These are phyloP conservation scores for Rubia balearica DNA, from an alignment of 305 asterid genomes.

Conservation along the genomic window DNA sequence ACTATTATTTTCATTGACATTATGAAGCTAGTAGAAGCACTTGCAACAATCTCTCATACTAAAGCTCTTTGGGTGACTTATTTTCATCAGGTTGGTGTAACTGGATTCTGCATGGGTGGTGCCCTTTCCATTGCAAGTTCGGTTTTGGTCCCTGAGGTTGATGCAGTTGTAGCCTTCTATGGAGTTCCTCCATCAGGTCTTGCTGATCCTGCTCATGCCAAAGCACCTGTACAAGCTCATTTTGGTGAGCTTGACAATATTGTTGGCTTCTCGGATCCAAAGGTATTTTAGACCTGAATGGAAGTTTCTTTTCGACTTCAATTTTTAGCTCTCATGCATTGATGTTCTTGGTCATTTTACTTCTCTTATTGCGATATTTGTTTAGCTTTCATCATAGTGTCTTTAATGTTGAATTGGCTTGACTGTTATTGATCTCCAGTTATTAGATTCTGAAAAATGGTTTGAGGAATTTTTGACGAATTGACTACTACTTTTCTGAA, in stretches of 20 bases:
- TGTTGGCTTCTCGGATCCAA: conserved; percentile 80
- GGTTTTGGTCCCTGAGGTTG: conserved; percentile 69
- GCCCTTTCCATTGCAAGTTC: conserved; percentile 96
- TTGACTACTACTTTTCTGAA: background rate
- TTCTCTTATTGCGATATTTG: background rate
- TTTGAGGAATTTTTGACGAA: background rate
- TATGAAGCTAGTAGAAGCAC: background rate
- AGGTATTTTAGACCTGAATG: conserved; percentile 40
- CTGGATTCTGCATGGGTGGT: conserved; percentile 98
- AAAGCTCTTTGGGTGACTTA: background rate
- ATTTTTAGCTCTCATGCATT: background rate
- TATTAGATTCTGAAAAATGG: background rate
- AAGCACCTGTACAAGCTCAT: conserved; percentile 94
- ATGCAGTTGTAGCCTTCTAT: conserved; percentile 82
- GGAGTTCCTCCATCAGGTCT: conserved; percentile 89
- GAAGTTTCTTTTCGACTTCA: background rate
- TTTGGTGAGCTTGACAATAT: conserved; percentile 73
- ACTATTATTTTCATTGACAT: background rate
- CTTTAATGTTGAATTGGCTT: background rate
- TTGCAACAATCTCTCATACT: background rate
- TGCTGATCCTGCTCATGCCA: conserved; percentile 76
- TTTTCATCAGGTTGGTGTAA: conserved; percentile 60
- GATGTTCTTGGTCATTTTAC: background rate
- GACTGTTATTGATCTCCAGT: background rate
- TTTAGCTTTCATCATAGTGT: background rate